Evolutionary conservation across 176 grass and related monocot genomes (phyloP), one percentile per base, ranked within the genome.

Genomic region (Carex cristatella): DNA sequence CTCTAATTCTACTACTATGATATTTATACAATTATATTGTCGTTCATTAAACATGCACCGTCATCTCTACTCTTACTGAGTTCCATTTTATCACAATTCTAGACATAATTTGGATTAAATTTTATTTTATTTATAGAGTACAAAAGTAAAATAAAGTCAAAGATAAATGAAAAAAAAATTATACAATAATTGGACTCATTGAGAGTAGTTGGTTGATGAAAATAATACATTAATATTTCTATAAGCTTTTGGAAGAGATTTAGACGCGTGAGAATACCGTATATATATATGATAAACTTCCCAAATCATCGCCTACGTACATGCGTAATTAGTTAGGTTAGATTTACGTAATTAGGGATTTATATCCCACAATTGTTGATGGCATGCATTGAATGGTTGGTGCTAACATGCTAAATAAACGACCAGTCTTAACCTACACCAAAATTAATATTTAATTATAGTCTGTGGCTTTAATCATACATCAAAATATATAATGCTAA

Each of bases 321-420:
- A 40, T 40, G 42, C 70, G 49, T 48, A 18, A 62, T n/a, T 37
- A 13, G 38, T 81, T 42, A 3, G 13, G 61, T 81, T 63, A 81
- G 32, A 8, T 60, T 57, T 81, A 61, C 40, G 55, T 80, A 61
- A 33, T 38, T 61, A 80, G 4, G 35, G 31, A 10, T 60, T 57
- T 40, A 46, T 81, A 16, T 61, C 16, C 57, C 37, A 5, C 42
- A 68, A 44, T 79, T 54, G 12, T 48, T 75, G 65, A 71, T 61
- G 19, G 37, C 44, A 77, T 77, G 2, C 48, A 49, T 49, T 49
- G 68, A 76, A 83, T 71, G 79, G n/a, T 83, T 63, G 58, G 80
- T 87, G 13, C 13, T 62, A 87, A 82, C 61, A 23, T 10, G 48
- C 8, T 49, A 69, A 72, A 38, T 23, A 23, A 23, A 23, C 4